Evolutionary conservation across 495 filamentous ascomycete genomes (phyloP).

Genomic region (Tuber melanosporum): DNA sequence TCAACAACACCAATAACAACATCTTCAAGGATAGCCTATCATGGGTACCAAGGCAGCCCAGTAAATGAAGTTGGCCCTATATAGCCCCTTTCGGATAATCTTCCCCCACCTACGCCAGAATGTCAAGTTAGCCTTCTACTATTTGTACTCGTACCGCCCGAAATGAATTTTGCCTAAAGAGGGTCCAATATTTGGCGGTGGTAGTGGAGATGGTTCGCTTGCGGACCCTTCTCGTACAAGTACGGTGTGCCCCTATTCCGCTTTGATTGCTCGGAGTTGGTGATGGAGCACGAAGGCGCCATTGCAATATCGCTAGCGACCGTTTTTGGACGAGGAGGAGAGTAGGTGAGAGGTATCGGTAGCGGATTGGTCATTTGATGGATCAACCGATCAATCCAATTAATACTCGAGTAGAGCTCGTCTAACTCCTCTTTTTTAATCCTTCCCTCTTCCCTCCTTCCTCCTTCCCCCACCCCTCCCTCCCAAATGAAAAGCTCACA

Average conservation of each 20-base stretch:
- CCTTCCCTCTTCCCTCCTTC: not conserved
- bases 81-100: not conserved
- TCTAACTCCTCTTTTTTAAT: not conserved
- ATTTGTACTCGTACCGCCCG: not conserved
- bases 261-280: not conserved
- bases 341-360: not conserved
- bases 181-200: not conserved
- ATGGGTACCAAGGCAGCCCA: not conserved
- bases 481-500: not conserved
- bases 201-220: not conserved
- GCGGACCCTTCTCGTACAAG: not conserved
- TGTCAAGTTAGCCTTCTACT: not conserved
- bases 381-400: not conserved
- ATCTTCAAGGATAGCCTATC: not conserved
- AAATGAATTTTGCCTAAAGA: not conserved
- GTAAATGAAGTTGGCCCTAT: not conserved
- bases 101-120: not conserved
- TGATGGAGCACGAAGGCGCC: not conserved
- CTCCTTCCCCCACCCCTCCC: not conserved
- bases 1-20: not conserved
- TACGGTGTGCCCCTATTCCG: not conserved
- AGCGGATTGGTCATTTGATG: not conserved
- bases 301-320: not conserved
- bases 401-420: not conserved
- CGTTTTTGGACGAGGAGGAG: not conserved